Evolutionary conservation across 2,329 filamentous ascomycete genomes (phyloP).

Genomic region (Orbilia ellipsospora): DNA sequence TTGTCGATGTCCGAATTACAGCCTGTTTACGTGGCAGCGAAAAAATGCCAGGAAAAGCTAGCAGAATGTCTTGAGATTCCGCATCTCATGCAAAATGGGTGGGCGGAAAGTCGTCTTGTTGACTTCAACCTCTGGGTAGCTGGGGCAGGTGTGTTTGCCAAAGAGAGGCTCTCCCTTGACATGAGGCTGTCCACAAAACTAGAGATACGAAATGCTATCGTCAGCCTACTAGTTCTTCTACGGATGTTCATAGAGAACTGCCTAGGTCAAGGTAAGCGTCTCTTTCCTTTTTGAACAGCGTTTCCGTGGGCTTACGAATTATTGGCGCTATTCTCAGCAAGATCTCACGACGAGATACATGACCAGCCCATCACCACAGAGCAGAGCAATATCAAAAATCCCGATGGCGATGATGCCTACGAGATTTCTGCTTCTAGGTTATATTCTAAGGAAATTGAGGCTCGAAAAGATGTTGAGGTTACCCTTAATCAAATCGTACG

Average conservation of each 20-base stretch:
- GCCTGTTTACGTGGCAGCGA: slow-evolving; percentile 30
- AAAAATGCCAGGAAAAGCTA: slow-evolving; percentile 23
- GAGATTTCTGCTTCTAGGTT: too few relatives aligned
- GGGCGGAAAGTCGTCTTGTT: slow-evolving; percentile 43
- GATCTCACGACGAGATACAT: too few relatives aligned
- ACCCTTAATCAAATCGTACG: slow-evolving; percentile 41
- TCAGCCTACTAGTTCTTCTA: slow-evolving; percentile 35
- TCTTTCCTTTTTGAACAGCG: too few relatives aligned
- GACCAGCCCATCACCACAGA: too few relatives aligned
- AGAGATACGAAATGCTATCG: slow-evolving; percentile 22
- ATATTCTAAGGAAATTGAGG: slow-evolving; percentile 36
- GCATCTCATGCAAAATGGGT: slow-evolving; percentile 30
- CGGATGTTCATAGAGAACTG: slow-evolving; percentile 36
- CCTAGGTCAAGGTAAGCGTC: slow-evolving; percentile 31
- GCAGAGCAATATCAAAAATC: too few relatives aligned
- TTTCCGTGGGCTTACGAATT: too few relatives aligned
- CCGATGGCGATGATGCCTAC: too few relatives aligned
- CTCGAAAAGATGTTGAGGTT: slow-evolving; percentile 31
- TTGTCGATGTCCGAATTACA: too few relatives aligned
- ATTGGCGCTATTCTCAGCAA: too few relatives aligned
- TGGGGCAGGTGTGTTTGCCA: slow-evolving; percentile 38
- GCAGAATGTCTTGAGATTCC: slow-evolving; percentile 14
- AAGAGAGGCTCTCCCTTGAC: slow-evolving; percentile 42
- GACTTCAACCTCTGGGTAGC: slow-evolving; percentile 48
- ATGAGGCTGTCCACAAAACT: slow-evolving; percentile 27